These are phyloP conservation scores for Neofusicoccum sp. DNA, from an alignment of 2,329 filamentous ascomycete species.

Conservation along the genomic window DNA sequence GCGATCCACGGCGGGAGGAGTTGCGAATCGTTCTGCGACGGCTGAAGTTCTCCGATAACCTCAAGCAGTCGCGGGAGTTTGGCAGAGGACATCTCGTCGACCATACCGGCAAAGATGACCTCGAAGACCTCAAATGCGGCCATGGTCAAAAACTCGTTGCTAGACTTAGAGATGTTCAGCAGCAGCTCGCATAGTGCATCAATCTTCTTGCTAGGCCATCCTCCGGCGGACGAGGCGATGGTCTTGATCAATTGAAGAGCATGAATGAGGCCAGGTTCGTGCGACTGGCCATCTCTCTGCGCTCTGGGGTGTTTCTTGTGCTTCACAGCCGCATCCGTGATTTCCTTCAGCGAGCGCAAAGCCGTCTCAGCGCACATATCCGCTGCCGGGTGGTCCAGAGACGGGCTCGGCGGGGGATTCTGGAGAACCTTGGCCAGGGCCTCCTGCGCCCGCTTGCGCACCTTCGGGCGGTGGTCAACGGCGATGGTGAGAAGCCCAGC, in stretches of 20 bases:
- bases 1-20: constrained; percentile 95
- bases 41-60: constrained; percentile 87
- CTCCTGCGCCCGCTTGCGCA: constrained; percentile 89
- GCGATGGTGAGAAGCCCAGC: constrained; percentile 82
- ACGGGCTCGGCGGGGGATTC: constrained; percentile 84
- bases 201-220: constrained; percentile 96
- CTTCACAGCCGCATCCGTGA: constrained; percentile 70
- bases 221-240: constrained; percentile 79
- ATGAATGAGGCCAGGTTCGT: constrained; percentile 86
- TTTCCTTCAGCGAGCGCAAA: constrained; percentile 73
- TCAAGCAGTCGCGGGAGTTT: constrained; percentile 88
- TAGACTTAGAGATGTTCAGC: constrained; percentile 82
- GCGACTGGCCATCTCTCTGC: constrained; percentile 54
- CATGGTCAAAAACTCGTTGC: constrained; percentile 95
- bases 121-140: constrained; percentile 96
- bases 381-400: constrained; percentile 88
- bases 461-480: constrained; percentile 86
- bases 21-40: constrained; percentile 89
- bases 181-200: constrained; percentile 87
- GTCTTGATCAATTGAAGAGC: constrained; percentile 89
- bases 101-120: constrained; percentile 90
- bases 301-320: constrained; percentile 58
- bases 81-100: constrained; percentile 78
- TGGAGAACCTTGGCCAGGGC: constrained; percentile 79
- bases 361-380: constrained; percentile 95